Base-by-base conservation (phyloP, 805 yeast species). In the Saccharomyces kudriavzevii region DNA sequence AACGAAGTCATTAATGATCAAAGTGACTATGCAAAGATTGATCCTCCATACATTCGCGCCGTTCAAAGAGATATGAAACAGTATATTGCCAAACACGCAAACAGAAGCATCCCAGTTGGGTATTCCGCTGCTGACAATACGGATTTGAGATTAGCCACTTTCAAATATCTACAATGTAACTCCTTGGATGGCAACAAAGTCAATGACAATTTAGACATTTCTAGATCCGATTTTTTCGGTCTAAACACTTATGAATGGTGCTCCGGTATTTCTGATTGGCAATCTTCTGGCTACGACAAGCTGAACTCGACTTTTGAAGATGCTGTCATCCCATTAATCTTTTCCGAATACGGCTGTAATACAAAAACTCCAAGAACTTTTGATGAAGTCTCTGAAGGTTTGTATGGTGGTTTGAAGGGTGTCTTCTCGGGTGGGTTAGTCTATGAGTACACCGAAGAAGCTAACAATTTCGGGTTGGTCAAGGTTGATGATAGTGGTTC, bases 181-280 rank as follows among this genome's bases (percentile, higher is more conserved):
- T 62, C 65, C 1, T 73, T 77, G 51, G 80, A 80, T 58, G 83
- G 79, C 40, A 70, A 67, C 4, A 63, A 69, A 1, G 72, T 75
- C 2, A 68, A 69, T 43, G 60, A 72, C 4, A 80, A 74, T 49
- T 78, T 79, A 54, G 85, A 80, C 17, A 73, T 73, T 58, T 87
- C 91, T 14, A 80, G 81, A 60, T 76, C 85, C n/a, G 97, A 92
- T 69, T 87, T 89, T 75, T 87, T 83, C 67, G 96, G 96, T 26
- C 77, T 89, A 68, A 89, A 89, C 74, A 86, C 90, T 56, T 89
- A 89, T 70, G 82, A 86, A 55, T 89, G 96, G 96, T 89, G 96
- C 72, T 88, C 96, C 0, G 64, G 71, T 35, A 56, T 62, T 14
- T 80, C 85, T 29, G 74, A 80, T 61, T 89, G 86, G 84, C 57